Evolutionary conservation across 768 basidiomycete species (phyloP).

Genomic region (Hortiboletus flavorubellus): DNA sequence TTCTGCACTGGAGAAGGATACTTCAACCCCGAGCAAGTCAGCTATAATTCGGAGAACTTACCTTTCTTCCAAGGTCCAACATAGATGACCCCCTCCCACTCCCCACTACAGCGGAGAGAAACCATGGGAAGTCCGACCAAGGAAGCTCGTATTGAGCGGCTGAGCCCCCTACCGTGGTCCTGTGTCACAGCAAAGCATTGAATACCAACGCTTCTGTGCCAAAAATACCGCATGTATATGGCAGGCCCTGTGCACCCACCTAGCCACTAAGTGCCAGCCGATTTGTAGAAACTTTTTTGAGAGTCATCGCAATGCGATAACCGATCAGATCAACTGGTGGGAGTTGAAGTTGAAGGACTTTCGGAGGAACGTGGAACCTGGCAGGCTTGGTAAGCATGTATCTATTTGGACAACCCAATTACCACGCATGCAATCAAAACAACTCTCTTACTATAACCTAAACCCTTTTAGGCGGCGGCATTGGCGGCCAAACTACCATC

Average conservation of each 20-base stretch:
- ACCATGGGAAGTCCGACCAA: not conserved
- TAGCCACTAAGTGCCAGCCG: not conserved
- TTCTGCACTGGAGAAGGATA: not conserved
- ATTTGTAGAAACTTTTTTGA: not conserved
- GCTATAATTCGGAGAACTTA: not conserved
- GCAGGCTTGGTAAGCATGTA: not conserved
- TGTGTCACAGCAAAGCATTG: conserved; percentile 17
- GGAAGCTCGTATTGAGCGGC: not conserved
- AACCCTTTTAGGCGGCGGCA: too few relatives aligned
- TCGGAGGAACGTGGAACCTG: not conserved
- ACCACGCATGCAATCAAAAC: too few relatives aligned
- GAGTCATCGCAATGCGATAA: not conserved
- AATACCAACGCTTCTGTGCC: conserved; percentile 7
- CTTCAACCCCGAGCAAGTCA: not conserved
- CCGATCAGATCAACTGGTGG: not conserved
- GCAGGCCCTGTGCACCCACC: not conserved
- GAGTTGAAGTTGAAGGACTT: not conserved
- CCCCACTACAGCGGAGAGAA: not conserved
- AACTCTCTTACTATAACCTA: too few relatives aligned
- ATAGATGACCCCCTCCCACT: not conserved
- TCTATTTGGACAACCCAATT: too few relatives aligned
- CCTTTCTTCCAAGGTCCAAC: not conserved
- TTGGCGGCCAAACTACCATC: too few relatives aligned
- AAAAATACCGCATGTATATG: not conserved
- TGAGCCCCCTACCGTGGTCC: not conserved